Percentiles rank a stretch among this genome's conserved stretches.
phyloP scores from a whole-genome alignment of 805 yeast genomes.

The Debaryomyces hansenii region DNA sequence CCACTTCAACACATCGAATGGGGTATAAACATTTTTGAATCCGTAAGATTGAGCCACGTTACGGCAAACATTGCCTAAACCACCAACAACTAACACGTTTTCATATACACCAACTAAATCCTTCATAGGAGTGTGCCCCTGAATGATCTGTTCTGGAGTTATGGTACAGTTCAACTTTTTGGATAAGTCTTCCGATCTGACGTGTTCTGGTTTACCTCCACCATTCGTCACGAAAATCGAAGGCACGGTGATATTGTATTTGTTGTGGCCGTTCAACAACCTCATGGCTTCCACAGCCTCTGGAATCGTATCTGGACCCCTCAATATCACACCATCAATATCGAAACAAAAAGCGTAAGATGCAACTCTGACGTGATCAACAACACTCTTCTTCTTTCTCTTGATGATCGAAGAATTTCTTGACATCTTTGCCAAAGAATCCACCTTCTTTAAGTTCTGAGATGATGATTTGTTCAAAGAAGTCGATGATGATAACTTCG shows the following conservation, averaged over 20 bases:
- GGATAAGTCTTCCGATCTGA: conserved; percentile 70
- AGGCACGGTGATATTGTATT: conserved; percentile 76
- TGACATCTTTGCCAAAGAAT: conserved; percentile 44
- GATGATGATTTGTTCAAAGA: conserved; percentile 34
- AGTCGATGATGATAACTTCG: conserved; percentile 37
- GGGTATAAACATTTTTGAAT: conserved; percentile 77
- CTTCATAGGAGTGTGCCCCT: conserved; percentile 93
- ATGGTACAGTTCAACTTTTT: conserved; percentile 59
- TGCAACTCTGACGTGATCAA: conserved; percentile 73
- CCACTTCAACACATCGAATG: conserved; percentile 82
- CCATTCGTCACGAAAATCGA: conserved; percentile 88
- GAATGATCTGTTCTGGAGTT: conserved; percentile 78
- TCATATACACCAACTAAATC: conserved; percentile 68
- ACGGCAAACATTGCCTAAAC: conserved; percentile 81
- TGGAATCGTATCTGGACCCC: conserved; percentile 83
- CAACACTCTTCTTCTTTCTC: conserved; percentile 50
- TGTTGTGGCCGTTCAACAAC: conserved; percentile 74
- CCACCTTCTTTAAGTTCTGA: conserved; percentile 42
- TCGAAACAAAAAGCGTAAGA: conserved; percentile 90
- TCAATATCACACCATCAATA: conserved; percentile 86
- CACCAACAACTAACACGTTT: conserved; percentile 85
- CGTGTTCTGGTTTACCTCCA: conserved; percentile 81
- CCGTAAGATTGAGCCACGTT: conserved; percentile 84
- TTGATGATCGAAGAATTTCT: conserved; percentile 46
- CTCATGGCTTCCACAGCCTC: conserved; percentile 73